Evolutionary conservation across 164 flowering plant species (phyloP).

Genomic region (Akebia trifoliata): DNA sequence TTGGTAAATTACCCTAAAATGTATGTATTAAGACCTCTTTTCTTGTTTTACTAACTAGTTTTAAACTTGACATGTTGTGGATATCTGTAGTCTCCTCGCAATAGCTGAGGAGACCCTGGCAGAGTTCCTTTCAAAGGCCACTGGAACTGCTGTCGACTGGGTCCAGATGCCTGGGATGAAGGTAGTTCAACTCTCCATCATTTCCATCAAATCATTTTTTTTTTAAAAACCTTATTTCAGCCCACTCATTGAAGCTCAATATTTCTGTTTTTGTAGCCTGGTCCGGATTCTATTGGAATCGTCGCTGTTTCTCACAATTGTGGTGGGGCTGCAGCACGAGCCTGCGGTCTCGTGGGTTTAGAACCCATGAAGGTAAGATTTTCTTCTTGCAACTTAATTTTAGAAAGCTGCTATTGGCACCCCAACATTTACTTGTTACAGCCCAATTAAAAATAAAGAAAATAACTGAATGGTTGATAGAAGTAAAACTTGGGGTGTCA

Average conservation of each 20-base stretch:
- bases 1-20: too few relatives aligned
- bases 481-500: constrained; percentile 85
- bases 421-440: too few relatives aligned
- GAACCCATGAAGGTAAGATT: constrained; percentile 65
- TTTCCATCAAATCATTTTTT: too few relatives aligned
- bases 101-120: constrained; percentile 84
- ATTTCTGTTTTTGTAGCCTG: constrained; percentile 45
- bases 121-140: constrained; percentile 88
- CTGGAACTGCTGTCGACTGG: constrained; percentile 93
- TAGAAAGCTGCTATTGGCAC: constrained; percentile 39
- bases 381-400: too few relatives aligned
- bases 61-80: too few relatives aligned
- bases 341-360: constrained; percentile 65
- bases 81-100: constrained; percentile 60
- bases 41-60: too few relatives aligned
- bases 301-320: constrained; percentile 60
- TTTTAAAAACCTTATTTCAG: too few relatives aligned
- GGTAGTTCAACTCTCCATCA: too few relatives aligned
- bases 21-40: too few relatives aligned
- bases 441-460: too few relatives aligned
- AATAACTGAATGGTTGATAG: constrained; percentile 88
- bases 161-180: constrained; percentile 97
- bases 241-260: too few relatives aligned
- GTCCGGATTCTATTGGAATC: constrained; percentile 86
- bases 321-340: constrained; percentile 77